Evolutionary conservation across 176 grass and related monocot genomes (phyloP).

Genomic region (Echinochloa phyllopogon): DNA sequence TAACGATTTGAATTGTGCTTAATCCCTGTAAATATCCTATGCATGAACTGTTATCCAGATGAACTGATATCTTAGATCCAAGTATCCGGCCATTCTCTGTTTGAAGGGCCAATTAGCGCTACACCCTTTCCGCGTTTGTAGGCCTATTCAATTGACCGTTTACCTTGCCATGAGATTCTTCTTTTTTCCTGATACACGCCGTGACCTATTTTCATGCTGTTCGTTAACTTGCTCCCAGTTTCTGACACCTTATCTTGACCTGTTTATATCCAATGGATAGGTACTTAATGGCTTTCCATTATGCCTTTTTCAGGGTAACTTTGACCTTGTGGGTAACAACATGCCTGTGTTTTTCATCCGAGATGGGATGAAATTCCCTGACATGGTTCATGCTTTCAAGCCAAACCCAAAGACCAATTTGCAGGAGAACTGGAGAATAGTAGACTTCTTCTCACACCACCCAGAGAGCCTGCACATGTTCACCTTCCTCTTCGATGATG

Average conservation of each 20-base stretch:
- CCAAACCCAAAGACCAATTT: constrained; percentile 90
- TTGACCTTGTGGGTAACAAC: constrained; percentile 92
- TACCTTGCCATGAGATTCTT: neutral
- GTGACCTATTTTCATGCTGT: neutral
- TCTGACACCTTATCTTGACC: neutral
- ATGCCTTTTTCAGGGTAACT: constrained; percentile 78
- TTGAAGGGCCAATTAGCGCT: too few relatives aligned
- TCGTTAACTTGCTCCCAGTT: neutral
- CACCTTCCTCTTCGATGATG: constrained; percentile 88
- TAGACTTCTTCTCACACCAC: constrained; percentile 94
- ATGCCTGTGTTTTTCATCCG: constrained; percentile 96
- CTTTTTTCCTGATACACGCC: neutral
- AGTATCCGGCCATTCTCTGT: neutral
- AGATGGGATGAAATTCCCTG: constrained; percentile 96
- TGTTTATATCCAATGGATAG: neutral
- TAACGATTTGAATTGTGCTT: neutral
- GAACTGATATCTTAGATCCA: neutral
- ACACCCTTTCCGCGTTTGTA: neutral
- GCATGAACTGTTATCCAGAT: neutral
- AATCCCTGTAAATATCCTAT: neutral
- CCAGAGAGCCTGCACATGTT: constrained; percentile 95
- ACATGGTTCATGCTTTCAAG: constrained; percentile 96
- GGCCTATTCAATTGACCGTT: neutral
- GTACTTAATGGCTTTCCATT: neutral
- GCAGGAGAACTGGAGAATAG: constrained; percentile 88